phyloP scores from a whole-genome alignment of 139 green algal genomes.

The Coelastrella sp. region DNA sequence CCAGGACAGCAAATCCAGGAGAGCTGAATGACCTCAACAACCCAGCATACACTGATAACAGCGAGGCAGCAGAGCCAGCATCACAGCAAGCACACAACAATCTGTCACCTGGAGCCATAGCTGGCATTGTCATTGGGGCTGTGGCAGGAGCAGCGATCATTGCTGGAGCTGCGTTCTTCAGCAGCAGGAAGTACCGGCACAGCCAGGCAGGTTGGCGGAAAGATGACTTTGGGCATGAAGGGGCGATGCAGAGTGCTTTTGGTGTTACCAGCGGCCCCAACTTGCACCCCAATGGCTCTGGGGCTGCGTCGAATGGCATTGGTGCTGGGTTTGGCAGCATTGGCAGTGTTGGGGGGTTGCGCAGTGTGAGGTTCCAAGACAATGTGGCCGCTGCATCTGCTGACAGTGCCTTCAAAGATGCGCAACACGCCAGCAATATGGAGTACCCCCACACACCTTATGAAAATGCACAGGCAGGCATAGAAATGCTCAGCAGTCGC shows the following conservation, averaged over 20 bases:
- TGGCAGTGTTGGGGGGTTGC: not conserved
- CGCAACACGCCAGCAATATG: not conserved
- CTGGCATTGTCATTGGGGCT: slow-evolving; percentile 31
- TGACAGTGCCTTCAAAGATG: not conserved
- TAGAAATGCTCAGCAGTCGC: slow-evolving; percentile 25
- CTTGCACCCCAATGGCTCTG: not conserved
- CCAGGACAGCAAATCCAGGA: not conserved
- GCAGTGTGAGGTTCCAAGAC: not conserved
- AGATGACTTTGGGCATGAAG: slow-evolving; percentile 16
- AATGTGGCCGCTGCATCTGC: not conserved
- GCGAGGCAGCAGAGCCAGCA: not conserved
- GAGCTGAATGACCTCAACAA: not conserved
- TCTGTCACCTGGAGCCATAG: slow-evolving; percentile 9
- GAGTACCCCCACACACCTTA: slow-evolving; percentile 4
- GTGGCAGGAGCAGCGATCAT: slow-evolving; percentile 16
- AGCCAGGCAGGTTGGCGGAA: slow-evolving; percentile 5
- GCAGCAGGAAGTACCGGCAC: not conserved
- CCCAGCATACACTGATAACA: not conserved
- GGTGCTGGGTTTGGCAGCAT: not conserved
- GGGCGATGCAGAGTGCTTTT: not conserved
- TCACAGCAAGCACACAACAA: not conserved
- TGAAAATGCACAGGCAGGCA: not conserved
- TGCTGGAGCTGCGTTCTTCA: not conserved
- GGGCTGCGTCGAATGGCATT: not conserved
- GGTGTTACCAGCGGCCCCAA: not conserved